Evolutionary conservation across 225 moss, liverwort and hornwort genomes (phyloP).

Genomic region (Straminergon stramineum): DNA sequence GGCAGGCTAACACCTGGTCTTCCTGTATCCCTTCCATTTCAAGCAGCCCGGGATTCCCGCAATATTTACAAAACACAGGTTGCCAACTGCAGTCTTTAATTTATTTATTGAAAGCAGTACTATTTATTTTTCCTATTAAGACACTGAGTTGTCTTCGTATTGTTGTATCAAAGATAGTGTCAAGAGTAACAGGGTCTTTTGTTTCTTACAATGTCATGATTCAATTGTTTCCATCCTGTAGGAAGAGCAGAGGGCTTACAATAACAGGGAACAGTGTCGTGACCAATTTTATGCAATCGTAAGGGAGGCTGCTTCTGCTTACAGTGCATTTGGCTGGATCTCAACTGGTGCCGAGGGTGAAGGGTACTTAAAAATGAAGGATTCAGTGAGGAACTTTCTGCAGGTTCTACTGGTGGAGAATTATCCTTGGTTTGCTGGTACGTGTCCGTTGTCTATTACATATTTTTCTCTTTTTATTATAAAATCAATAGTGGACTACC

Average conservation of each 20-base stretch:
- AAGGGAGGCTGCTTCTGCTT: constrained; percentile 54
- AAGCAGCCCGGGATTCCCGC: constrained; percentile 67
- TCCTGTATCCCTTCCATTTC: constrained; percentile 61
- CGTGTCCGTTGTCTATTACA: not conserved
- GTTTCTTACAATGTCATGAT: constrained; percentile 1
- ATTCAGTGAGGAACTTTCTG: constrained; percentile 45
- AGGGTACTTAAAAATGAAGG: constrained; percentile 48
- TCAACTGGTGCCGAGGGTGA: constrained; percentile 50
- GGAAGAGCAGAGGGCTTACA: constrained; percentile 69
- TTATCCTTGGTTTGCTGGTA: constrained; percentile 69
- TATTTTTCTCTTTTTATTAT: not conserved
- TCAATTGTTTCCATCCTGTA: constrained; percentile 15
- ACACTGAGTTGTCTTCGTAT: not conserved
- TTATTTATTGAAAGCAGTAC: not conserved
- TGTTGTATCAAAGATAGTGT: not conserved
- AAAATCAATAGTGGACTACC: not conserved
- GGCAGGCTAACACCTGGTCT: constrained; percentile 41
- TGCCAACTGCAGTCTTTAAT: not conserved
- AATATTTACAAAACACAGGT: constrained; percentile 68
- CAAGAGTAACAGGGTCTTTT: not conserved
- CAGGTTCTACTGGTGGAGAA: constrained; percentile 58
- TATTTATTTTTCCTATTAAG: not conserved
- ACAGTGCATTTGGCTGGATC: constrained; percentile 60
- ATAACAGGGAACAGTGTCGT: constrained; percentile 64
- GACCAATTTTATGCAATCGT: constrained; percentile 65